phyloP scores from a whole-genome alignment of 257 asterid genomes.

The Cordia subcordata region DNA sequence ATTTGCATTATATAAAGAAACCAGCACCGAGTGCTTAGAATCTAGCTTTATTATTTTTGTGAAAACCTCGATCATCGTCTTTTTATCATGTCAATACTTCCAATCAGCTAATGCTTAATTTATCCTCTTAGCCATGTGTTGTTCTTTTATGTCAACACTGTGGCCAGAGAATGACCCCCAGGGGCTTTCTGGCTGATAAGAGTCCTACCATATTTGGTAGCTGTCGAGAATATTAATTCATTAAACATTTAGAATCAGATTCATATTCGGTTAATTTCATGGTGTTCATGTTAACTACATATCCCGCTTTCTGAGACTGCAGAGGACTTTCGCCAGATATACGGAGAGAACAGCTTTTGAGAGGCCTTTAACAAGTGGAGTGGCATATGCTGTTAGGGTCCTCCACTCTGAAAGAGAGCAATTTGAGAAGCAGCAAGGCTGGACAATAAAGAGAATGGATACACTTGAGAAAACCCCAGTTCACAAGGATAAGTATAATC shows the following conservation, averaged over 20 bases:
- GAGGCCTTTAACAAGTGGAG: conserved; percentile 98
- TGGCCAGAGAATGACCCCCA: conserved; percentile 5
- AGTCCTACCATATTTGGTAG: not conserved
- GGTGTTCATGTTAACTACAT: conserved; percentile 6
- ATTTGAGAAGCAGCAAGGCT: conserved; percentile 81
- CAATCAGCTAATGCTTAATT: no score
- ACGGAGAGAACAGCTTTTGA: conserved; percentile 90
- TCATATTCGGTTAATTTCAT: conserved; percentile 7
- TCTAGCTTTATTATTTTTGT: no score
- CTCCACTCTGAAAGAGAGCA: conserved; percentile 72
- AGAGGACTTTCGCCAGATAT: conserved; percentile 79
- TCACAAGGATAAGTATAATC: conserved; percentile 77
- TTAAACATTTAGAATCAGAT: conserved; percentile 6
- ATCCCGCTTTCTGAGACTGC: conserved; percentile 19
- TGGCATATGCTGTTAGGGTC: conserved; percentile 94
- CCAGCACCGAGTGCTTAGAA: no score
- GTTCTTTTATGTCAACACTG: not conserved
- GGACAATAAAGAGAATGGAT: conserved; percentile 92
- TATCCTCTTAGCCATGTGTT: no score
- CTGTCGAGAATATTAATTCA: not conserved
- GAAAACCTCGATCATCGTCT: no score
- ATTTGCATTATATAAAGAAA: no score
- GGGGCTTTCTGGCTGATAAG: not conserved
- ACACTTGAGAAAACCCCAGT: conserved; percentile 76
- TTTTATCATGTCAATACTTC: no score